These are phyloP conservation scores for Eimeria acervulina DNA, from an alignment of 169 alveolate genomes.

Conservation along the genomic window DNA sequence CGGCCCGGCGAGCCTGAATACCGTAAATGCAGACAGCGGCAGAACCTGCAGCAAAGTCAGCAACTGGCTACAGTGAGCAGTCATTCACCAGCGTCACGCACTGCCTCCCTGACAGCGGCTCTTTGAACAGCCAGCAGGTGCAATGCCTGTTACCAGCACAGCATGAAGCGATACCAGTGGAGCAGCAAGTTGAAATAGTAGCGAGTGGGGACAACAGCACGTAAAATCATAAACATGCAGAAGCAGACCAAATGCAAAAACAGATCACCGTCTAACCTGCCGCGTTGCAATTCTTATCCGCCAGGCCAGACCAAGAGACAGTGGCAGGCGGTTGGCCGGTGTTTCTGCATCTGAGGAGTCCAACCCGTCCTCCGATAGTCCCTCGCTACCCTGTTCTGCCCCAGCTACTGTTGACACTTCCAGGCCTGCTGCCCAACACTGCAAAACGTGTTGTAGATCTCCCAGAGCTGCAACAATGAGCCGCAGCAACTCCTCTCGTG, in stretches of 20 bases:
- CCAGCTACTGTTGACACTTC: constrained; percentile 23
- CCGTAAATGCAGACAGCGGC: neutral
- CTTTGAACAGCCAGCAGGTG: neutral
- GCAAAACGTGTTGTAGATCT: constrained; percentile 14
- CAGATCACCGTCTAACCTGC: constrained; percentile 18
- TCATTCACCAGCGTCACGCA: neutral
- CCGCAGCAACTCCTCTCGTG: constrained; percentile 49
- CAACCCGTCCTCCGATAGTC: neutral
- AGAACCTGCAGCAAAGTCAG: neutral
- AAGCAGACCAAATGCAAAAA: neutral
- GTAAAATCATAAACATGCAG: neutral
- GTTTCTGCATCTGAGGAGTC: constrained; percentile 4
- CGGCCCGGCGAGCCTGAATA: constrained; percentile 64
- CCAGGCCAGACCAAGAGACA: constrained; percentile 62
- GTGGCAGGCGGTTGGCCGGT: constrained; percentile 47
- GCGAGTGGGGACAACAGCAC: neutral
- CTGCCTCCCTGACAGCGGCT: neutral
- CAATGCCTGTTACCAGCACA: neutral
- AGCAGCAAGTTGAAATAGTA: neutral
- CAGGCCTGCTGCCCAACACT: constrained; percentile 58
- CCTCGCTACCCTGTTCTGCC: constrained; percentile 11
- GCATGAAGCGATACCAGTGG: neutral
- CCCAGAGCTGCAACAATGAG: constrained; percentile 44
- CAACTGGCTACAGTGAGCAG: neutral
- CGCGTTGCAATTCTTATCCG: constrained; percentile 45